A percentile compares a stretch with the other conserved stretches of the same genome.
Evolutionary conservation across 2,329 filamentous ascomycete genomes (phyloP).

Genomic region (Bretziella fagacearum): DNA sequence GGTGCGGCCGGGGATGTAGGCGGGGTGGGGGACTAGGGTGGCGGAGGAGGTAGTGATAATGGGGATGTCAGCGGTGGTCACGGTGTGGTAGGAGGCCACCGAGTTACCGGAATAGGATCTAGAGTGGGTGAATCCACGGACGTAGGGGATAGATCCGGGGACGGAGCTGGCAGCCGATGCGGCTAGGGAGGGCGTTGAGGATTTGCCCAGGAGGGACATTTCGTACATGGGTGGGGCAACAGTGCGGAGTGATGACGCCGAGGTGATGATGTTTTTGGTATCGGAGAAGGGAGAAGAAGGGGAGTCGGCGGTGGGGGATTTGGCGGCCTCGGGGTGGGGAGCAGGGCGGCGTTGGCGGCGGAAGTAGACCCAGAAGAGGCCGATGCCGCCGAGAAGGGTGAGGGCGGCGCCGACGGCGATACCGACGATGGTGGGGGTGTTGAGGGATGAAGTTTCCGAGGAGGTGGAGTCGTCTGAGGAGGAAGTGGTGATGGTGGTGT

Average conservation of each 20-base stretch:
- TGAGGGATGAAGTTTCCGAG: slow-evolving; percentile 22
- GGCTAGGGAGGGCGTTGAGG: slow-evolving; percentile 14
- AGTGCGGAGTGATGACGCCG: neutral
- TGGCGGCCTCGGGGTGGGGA: slow-evolving; percentile 9
- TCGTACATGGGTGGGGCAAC: neutral
- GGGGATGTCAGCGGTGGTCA: slow-evolving; percentile 26
- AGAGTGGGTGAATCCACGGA: neutral
- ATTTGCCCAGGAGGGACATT: slow-evolving; percentile 1
- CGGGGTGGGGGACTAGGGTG: slow-evolving; percentile 28
- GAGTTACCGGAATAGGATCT: slow-evolving; percentile 12
- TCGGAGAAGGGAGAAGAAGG: neutral
- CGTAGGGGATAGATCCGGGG: neutral
- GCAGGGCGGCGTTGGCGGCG: slow-evolving; percentile 23
- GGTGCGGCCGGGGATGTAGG: slow-evolving; percentile 27
- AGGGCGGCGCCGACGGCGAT: slow-evolving; percentile 32
- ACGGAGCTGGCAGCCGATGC: slow-evolving; percentile 17
- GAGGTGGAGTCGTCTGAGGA: slow-evolving; percentile 17
- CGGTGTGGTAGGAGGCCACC: slow-evolving; percentile 17
- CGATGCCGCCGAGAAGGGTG: slow-evolving; percentile 25
- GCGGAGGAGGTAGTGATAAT: slow-evolving; percentile 14
- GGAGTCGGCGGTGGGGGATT: neutral
- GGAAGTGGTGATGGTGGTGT: slow-evolving; percentile 14
- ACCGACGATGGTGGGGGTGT: slow-evolving; percentile 34
- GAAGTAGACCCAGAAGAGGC: slow-evolving; percentile 32
- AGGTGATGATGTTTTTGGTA: neutral